Conservation (phyloP, 805 yeast species). For the Brettanomyces naardenensis region DNA sequence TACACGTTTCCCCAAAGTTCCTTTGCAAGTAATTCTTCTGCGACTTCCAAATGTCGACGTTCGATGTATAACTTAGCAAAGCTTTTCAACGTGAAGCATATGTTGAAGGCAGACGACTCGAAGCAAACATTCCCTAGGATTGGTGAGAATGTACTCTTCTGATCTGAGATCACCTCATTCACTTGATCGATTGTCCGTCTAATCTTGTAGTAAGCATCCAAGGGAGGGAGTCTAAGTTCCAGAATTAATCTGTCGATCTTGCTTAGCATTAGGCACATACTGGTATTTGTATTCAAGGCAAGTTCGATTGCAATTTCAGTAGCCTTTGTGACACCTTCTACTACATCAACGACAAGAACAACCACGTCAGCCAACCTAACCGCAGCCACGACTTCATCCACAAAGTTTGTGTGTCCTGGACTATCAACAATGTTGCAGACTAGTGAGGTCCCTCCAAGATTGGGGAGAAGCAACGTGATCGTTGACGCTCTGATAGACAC, state of each 20-base stretch:
- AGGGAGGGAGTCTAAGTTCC: constrained; percentile 69
- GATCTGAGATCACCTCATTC: constrained; percentile 39
- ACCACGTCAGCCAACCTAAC: constrained; percentile 57
- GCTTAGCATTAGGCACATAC: constrained; percentile 58
- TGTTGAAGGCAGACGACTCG: constrained; percentile 55
- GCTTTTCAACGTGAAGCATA: constrained; percentile 59
- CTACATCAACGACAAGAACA: constrained; percentile 68
- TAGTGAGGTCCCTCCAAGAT: constrained; percentile 43
- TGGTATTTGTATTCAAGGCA: constrained; percentile 41
- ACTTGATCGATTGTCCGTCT: constrained; percentile 52
- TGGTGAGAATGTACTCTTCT: constrained; percentile 41
- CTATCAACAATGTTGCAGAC: constrained; percentile 67
- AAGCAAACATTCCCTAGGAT: constrained; percentile 61
- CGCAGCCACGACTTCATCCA: constrained; percentile 62
- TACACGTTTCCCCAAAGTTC: constrained; percentile 76
- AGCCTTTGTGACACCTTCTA: constrained; percentile 70
- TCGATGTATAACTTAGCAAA: constrained; percentile 48
- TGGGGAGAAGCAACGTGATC: constrained; percentile 50
- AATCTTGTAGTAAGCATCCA: constrained; percentile 66
- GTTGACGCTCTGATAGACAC: constrained; percentile 58
- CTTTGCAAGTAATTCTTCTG: constrained; percentile 35
- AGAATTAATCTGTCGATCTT: constrained; percentile 81
- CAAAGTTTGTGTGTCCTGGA: constrained; percentile 87
- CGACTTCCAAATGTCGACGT: constrained; percentile 19
- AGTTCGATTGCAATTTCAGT: constrained; percentile 45